Base-by-base conservation (phyloP, 345 rosid species). In the Brassica napus region DNA sequence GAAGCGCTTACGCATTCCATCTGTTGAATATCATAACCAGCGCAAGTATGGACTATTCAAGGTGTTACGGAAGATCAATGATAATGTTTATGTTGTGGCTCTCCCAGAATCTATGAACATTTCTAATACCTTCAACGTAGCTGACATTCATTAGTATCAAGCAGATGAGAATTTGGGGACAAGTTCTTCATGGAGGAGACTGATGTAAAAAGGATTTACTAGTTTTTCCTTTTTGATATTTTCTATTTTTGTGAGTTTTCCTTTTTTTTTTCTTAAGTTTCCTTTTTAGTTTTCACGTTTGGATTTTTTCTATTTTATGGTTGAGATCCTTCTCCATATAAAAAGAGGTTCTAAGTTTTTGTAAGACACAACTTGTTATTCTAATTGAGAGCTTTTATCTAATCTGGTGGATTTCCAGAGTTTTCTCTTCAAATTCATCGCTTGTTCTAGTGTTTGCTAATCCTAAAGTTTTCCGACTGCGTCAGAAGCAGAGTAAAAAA, bases 21-120 rank as follows among this genome's bases (percentile, higher is more conserved):
- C 97, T 91, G 63, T 91, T 91, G 83, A 81, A 92, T 74, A 94
- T 55, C 98, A 94, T 94, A 85, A 94, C 97, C 85, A 23, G 6
- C 59, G 9, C 23, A 54, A 15, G 10, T 54, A 54, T 37, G 11
- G 44, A 37, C 24, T 5, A 54, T 15, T 54, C 9, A 62, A 62
- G 12, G 34, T 60, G 34, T 24, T 26, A 12, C 11, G 28, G 0
- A 77, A 69, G 69, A 60, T 77, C 16, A 62, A 49, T 12, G 61
- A 77, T 2, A 77, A 62, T 69, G 63, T 49, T 58, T 77, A 77
- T 26, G 54, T 68, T 1, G 31, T 76, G n/a, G 68, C 14, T 35
- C 61, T 77, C 4, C 80, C 80, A 3, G 8, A 18, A 0, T 0
- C 44, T 8, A 68, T 68, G 61, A 61, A 10, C 7, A 70, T 69